These are phyloP conservation scores for Leishmania turanica DNA, from an alignment of 208 protist species.

Conservation along the genomic window DNA sequence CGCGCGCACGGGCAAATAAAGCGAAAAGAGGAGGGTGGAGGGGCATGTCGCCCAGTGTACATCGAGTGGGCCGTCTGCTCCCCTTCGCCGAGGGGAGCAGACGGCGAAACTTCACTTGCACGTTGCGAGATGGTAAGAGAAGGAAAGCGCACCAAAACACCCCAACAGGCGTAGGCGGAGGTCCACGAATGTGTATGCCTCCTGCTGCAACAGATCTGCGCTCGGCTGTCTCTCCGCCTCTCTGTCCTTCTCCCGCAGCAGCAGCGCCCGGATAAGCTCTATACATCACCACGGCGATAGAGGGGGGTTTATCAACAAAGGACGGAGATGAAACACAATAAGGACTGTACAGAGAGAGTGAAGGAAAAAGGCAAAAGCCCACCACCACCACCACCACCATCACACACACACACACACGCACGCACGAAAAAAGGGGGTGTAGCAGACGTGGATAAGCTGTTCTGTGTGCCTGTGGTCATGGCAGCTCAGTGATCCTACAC, in stretches of 20 bases:
- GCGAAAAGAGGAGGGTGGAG: background rate
- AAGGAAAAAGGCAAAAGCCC: background rate
- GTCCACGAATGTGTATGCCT: too few relatives aligned
- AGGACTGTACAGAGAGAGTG: background rate
- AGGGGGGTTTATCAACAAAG: background rate
- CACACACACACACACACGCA: too few relatives aligned
- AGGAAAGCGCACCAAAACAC: background rate
- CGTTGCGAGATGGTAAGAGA: background rate
- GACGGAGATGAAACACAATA: background rate
- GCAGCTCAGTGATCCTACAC: background rate
- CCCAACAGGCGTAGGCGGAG: background rate
- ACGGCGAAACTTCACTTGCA: background rate
- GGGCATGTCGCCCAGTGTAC: background rate
- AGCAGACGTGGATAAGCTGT: background rate
- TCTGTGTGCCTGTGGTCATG: background rate
- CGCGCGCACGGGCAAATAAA: background rate
- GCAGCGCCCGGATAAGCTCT: background rate
- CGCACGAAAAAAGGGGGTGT: background rate
- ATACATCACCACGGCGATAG: background rate
- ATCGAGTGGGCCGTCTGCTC: background rate
- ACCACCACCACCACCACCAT: background rate
- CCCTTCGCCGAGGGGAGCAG: background rate
- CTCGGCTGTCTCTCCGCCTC: background rate
- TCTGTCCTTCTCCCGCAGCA: background rate
- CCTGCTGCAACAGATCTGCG: background rate